phyloP scores from a whole-genome alignment of 2,329 filamentous ascomycete species.

The Trematosphaeria pertusa region DNA sequence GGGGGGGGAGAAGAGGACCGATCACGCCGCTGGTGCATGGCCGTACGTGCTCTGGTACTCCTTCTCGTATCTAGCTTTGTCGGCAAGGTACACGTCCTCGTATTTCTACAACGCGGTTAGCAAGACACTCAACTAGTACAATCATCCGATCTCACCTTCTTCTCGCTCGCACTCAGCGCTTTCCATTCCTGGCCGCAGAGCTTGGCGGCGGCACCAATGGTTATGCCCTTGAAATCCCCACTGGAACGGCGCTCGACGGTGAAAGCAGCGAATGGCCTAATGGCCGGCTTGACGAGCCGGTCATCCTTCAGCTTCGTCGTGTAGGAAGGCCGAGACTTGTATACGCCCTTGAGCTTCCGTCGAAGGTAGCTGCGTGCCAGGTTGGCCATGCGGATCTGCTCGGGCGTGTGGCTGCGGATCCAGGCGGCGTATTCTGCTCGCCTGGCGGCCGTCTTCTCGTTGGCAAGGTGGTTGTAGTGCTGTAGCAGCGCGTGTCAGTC shows the following conservation, averaged over 20 bases:
- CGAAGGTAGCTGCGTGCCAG: slow-evolving; percentile 56
- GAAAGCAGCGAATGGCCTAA: slow-evolving; percentile 54
- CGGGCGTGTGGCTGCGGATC: slow-evolving; percentile 61
- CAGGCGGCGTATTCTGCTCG: slow-evolving; percentile 58
- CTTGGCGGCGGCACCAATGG: slow-evolving; percentile 46
- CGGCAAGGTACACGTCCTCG: slow-evolving; percentile 31
- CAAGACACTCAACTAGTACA: no score
- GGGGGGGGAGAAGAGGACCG: background rate
- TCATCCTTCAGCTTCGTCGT: slow-evolving; percentile 58
- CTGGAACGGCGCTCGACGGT: slow-evolving; percentile 51
- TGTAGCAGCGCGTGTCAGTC: slow-evolving; percentile 36
- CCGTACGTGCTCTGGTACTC: slow-evolving; percentile 2
- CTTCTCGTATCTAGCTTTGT: slow-evolving; percentile 25
- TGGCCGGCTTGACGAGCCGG: slow-evolving; percentile 56
- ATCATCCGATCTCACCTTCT: slow-evolving; percentile 49
- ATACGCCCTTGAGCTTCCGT: slow-evolving; percentile 19
- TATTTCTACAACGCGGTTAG: slow-evolving; percentile 41
- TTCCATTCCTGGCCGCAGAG: slow-evolving; percentile 58
- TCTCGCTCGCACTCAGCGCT: slow-evolving; percentile 53
- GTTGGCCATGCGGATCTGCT: slow-evolving; percentile 67
- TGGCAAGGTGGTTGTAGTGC: slow-evolving; percentile 62
- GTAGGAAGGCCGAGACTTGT: slow-evolving; percentile 16
- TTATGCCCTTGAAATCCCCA: slow-evolving; percentile 60
- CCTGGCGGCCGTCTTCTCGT: slow-evolving; percentile 54
- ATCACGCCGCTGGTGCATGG: background rate